Base-by-base conservation (phyloP, 164 flowering plant species). In the Liquidambar formosana region DNA sequence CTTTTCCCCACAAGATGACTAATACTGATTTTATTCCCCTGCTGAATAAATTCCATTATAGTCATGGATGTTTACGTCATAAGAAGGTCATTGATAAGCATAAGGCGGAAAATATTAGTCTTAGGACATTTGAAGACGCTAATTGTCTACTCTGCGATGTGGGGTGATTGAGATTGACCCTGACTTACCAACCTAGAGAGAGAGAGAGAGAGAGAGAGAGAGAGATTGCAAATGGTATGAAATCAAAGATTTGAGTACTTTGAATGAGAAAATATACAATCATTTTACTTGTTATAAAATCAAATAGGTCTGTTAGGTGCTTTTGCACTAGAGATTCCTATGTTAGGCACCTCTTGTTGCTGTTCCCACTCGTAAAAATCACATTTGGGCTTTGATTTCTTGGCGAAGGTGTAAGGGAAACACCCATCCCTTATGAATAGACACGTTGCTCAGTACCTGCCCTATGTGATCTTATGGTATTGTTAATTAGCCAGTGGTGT, bases 261-360 rank as follows among this genome's bases (percentile, higher is more conserved):
- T 71, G 75, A 63, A 71, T 47, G 47, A 27, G 43, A 41, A 72
- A 33, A 53, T 4, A 26, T 0, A 26, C 16, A 71, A n/a, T n/a
- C n/a, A n/a, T n/a, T n/a, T 48, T 66, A 45, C 68, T 61, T 74
- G 73, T 60, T 27, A 21, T 13, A 70, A 9, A 68, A 71, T 61
- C 33, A 62, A 26, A 19, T 14, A 38, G 47, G 47, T 10, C 33
- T 70, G 75, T 74, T 79, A 59, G 82, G 79, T 68, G 27, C 49
- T 49, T 49, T n/a, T 68, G 76, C 82, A 79, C 79, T 54, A 62
- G 62, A 26, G 8, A 58, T n/a, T n/a, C n/a, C n/a, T n/a, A n/a
- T n/a, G n/a, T n/a, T n/a, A n/a, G n/a, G n/a, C n/a, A n/a, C n/a
- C n/a, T n/a, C n/a, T n/a, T n/a, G n/a, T n/a, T n/a, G n/a, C n/a